Evolutionary conservation across 257 asterid genomes (phyloP), one percentile per base, ranked within the genome.

Genomic region (Solanum tarijense): DNA sequence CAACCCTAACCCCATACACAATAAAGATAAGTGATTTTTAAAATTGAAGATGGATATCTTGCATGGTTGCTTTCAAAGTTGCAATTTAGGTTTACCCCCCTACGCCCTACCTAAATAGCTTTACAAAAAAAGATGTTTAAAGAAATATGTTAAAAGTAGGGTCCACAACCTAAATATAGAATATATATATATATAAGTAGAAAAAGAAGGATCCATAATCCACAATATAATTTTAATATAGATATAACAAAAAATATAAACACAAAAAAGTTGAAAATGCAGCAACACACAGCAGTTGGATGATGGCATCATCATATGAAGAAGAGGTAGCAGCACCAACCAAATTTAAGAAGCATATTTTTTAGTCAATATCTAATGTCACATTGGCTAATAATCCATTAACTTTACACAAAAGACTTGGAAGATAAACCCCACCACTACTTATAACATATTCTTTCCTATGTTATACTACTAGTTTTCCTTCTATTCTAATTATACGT

Each of bases 211-310:
- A 35, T 12, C 60, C 23, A n/a, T 32, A 78, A 78, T 78, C 62
- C 62, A 41, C 62, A 78, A 41, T 18, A 0, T 41, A 78, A 76
- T 76, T 69, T 3, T 2, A 16, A 21, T 7, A 46, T 27, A 72
- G 29, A 46, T 72, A 29, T 29, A 7, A 18, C 58, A 48, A 52
- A 16, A 39, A 34, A 69, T 52, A 13, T 3, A 43, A 68, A 66
- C 14, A 34, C 14, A n/a, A 79, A 27, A 25, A 43, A 6, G 85
- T 43, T 79, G 85, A 79, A 79, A 79, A 43, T 79, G 85, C 65
- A 79, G 85, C 66, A 12, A 43, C 39, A 79, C 84, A 79, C 84
- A 79, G 62, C 84, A 79, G 84, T 79, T 79, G 84, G 84, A 79
- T 79, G 84, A 43, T 79, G 83, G 55, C 83, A 75, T 75, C 82